Evolutionary conservation across 2,329 filamentous ascomycete genomes (phyloP), one percentile per base, ranked within the genome.

Genomic region (Scolecobasidium constrictum): DNA sequence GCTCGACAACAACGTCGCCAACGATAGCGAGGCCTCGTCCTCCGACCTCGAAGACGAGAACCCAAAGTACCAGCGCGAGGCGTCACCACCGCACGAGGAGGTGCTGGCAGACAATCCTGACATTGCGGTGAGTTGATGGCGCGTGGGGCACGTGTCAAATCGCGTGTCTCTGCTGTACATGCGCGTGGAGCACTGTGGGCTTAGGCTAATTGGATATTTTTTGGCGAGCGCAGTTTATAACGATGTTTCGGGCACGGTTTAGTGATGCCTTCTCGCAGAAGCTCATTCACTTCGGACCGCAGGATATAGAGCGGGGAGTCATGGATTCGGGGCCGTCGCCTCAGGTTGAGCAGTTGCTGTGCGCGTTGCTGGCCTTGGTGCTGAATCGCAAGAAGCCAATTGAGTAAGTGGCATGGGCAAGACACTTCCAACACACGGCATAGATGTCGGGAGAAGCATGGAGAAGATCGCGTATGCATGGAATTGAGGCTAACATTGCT

Each of bases 321-420:
- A 77, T 81, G 47, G 85, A 90, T 58, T 66, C 73, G 38, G 66
- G 81, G 17, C 88, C 90, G 2, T 86, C 87, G 53, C 81, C 93
- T 55, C 81, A 88, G 56, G 81, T 85, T 37, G 90, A 96, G 67
- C 76, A 81, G 52, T 78, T 98, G 46, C 71, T 98, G 19, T 98
- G 93, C 69, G 87, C 87, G 48, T 66, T 98, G 50, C 70, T 98
- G 35, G 81, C 84, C 22, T 71, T 98, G 53, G 77, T 95, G 43
- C 72, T 98, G 56, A 98, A 98, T 64, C 81, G 92, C 62, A 96
- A 98, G 71, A 94, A 98, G 61, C 88, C 94, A 66, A 85, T 96
- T 59, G 94, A 98, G 92, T 96, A 77, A 40, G 43, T 45, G 12
- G 26, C n/a, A n/a, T n/a, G n/a, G n/a, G n/a, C n/a, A n/a, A n/a